Conservation (phyloP, 2,329 filamentous ascomycete species). For the Colletotrichum euphorbiae region DNA sequence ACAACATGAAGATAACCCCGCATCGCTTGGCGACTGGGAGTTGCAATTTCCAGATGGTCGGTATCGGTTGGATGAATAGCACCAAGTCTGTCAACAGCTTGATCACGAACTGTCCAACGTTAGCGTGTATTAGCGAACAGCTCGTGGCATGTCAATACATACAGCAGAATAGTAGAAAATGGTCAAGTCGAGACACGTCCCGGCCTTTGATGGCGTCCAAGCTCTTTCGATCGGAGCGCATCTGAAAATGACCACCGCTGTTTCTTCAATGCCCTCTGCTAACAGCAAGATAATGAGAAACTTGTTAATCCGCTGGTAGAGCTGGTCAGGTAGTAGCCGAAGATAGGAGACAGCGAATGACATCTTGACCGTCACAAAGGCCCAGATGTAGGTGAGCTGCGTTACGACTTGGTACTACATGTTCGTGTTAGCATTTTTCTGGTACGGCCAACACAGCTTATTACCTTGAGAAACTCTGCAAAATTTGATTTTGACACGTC, state of each 20-base stretch:
- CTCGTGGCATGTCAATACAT: background rate
- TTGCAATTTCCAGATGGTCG: constrained; percentile 51
- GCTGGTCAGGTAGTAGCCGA: constrained; percentile 37
- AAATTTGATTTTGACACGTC: constrained; percentile 32
- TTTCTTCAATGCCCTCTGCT: constrained; percentile 38
- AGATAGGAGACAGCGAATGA: constrained; percentile 39
- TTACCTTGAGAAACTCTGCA: constrained; percentile 32
- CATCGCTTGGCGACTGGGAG: constrained; percentile 47
- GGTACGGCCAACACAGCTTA: background rate
- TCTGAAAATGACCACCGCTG: constrained; percentile 39
- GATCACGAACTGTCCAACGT: constrained; percentile 45
- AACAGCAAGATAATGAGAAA: constrained; percentile 34
- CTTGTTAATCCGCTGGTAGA: constrained; percentile 36
- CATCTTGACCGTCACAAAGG: constrained; percentile 40
- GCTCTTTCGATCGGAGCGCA: constrained; percentile 38
- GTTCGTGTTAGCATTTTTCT: background rate
- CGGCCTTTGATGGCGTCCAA: constrained; percentile 36
- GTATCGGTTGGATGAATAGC: constrained; percentile 52
- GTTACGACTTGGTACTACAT: constrained; percentile 38
- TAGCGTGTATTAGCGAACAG: background rate
- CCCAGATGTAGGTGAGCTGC: constrained; percentile 40
- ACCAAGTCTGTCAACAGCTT: constrained; percentile 52
- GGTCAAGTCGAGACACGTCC: constrained; percentile 47
- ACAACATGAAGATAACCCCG: constrained; percentile 46
- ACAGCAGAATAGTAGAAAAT: constrained; percentile 38